phyloP scores from a whole-genome alignment of 345 rosid species.

The Trapa incisa region DNA sequence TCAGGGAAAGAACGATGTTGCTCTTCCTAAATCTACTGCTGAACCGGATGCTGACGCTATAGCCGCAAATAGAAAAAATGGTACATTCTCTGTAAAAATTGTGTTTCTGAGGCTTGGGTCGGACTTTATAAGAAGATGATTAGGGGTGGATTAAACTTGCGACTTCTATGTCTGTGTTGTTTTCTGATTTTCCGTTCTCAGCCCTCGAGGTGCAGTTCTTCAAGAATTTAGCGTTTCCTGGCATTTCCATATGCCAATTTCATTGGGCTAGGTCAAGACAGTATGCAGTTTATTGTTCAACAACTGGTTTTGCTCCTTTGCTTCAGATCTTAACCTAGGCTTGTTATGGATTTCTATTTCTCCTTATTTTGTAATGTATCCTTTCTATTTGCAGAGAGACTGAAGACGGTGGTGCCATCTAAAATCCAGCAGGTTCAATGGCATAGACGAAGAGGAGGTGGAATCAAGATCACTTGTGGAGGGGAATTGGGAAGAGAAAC shows the following conservation, averaged over 20 bases:
- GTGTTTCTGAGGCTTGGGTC: background rate
- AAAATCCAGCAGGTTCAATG: conserved; percentile 11
- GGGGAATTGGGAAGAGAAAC: conserved; percentile 8
- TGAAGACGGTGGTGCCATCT: background rate
- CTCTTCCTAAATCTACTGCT: background rate
- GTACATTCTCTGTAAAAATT: background rate
- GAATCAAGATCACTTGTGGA: conserved; percentile 12
- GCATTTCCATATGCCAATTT: background rate
- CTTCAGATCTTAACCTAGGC: background rate
- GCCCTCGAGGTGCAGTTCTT: background rate
- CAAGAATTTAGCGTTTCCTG: background rate
- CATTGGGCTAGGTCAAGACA: background rate
- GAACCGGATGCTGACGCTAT: background rate
- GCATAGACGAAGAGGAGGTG: conserved; percentile 8
- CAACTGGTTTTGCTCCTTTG: background rate
- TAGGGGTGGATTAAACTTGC: background rate
- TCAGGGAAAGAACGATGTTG: background rate
- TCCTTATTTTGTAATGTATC: background rate
- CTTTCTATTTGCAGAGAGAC: background rate
- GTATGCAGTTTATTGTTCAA: background rate
- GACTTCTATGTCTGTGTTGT: background rate
- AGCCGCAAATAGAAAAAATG: background rate
- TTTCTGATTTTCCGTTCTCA: background rate
- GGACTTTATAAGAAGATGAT: background rate
- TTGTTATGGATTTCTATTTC: background rate